Conservation (phyloP, 139 green algal genomes). For the Chloropicon primus region DNA sequence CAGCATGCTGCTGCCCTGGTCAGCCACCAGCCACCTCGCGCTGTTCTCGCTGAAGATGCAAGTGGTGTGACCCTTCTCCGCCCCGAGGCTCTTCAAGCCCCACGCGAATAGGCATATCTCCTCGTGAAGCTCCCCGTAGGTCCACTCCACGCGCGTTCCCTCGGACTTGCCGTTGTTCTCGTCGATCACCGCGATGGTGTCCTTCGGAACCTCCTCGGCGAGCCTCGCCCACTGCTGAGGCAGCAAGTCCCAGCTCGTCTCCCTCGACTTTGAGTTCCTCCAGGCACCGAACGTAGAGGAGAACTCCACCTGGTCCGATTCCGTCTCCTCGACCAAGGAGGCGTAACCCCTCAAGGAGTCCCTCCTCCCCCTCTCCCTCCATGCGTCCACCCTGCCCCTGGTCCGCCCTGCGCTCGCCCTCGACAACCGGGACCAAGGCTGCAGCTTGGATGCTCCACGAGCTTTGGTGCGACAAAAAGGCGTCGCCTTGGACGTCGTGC, state of each 20-base stretch:
- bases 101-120: not conserved
- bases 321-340: not conserved
- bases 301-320: not conserved
- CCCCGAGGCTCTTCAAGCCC: not conserved
- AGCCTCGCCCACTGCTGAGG: not conserved
- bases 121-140: not conserved
- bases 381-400: too few species aligned
- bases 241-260: not conserved
- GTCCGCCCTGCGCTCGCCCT: too few species aligned
- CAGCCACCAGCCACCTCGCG: slow-evolving; percentile 66
- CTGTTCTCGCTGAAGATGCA: slow-evolving; percentile 71
- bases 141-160: not conserved
- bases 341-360: too few species aligned
- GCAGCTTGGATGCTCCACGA: too few species aligned
- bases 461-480: too few species aligned
- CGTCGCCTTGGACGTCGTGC: too few species aligned
- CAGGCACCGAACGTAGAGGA: not conserved
- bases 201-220: not conserved
- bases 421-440: too few species aligned
- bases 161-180: not conserved
- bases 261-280: not conserved
- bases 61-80: not conserved
- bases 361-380: too few species aligned
- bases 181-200: not conserved
- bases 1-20: slow-evolving; percentile 39